Evolutionary conservation across 306 rosid species (phyloP), one percentile per base, ranked within the genome.

Genomic region (Quillaja saponaria): DNA sequence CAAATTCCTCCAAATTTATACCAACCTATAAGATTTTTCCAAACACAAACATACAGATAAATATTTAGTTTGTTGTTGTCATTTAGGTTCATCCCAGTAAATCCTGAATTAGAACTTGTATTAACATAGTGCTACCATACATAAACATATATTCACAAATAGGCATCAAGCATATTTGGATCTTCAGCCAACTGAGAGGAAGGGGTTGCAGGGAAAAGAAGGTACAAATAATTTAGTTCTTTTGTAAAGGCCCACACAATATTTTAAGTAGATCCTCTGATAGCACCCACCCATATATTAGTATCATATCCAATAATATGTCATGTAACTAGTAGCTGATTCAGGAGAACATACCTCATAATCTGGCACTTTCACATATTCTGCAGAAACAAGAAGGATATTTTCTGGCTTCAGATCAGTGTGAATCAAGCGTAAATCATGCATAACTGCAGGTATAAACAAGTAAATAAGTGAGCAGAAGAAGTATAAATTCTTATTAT

Each of bases 351-450:
- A 40, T 77, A 88, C 96, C 94, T 84, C 85, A 53, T 77, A 78
- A 65, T 85, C 96, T 41, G 94, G 94, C 63, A 85, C 94, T 78
- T 86, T 81, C 64, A 85, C 69, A 55, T 62, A 77, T 46, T 85
- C 90, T 0, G 92, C 51, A 34, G 78, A 71, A 18, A 77, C 67
- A 21, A 71, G 77, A 56, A 77, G 78, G 41, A 77, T 71, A 50
- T 67, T 77, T 57, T 77, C 81, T 33, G 81, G 94, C 94, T 88
- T 88, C 79, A 88, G 54, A 75, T 85, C 96, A 33, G 94, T 83
- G 81, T 88, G 94, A 62, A 88, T 88, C 45, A 88, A 74, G 59
- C 77, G 83, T 46, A 88, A 80, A 55, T 81, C 94, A 75, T 85
- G 94, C 96, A 88, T 85, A 73, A 88, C 94, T 88, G 78, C 80